Conservation (phyloP, 1,284 basidiomycete species). For the Serendipita sp. region DNA sequence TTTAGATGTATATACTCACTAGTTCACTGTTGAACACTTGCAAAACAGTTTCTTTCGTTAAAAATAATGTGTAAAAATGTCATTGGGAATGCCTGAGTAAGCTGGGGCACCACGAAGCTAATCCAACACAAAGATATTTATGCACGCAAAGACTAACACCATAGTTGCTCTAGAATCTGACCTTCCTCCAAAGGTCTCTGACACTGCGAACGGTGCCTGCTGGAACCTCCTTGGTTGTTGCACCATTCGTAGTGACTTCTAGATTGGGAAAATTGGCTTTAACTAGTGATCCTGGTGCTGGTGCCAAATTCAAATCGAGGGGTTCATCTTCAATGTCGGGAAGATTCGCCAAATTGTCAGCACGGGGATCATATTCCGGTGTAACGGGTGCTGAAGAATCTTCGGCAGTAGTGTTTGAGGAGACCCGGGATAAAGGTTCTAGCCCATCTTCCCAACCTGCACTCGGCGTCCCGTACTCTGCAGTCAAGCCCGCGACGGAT, state of each 20-base stretch:
- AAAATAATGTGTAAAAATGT: background rate
- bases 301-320: background rate
- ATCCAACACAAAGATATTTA: background rate
- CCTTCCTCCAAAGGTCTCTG: background rate
- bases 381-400: background rate
- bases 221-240: background rate
- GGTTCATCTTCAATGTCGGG: background rate
- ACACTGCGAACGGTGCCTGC: background rate
- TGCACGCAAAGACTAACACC: background rate
- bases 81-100: background rate
- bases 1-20: background rate
- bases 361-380: background rate
- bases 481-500: no score
- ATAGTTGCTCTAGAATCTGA: background rate
- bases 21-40: background rate
- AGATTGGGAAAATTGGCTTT: background rate
- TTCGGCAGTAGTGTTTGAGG: background rate
- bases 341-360: background rate
- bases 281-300: background rate
- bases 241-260: background rate
- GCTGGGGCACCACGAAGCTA: background rate
- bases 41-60: background rate
- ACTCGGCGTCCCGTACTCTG: background rate
- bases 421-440: background rate
- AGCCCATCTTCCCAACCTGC: background rate